Percentiles rank a stretch among this genome's conserved stretches.
phyloP scores from a whole-genome alignment of 371 early-diverging fungal genomes.

The Dichotomocladium elegans region DNA sequence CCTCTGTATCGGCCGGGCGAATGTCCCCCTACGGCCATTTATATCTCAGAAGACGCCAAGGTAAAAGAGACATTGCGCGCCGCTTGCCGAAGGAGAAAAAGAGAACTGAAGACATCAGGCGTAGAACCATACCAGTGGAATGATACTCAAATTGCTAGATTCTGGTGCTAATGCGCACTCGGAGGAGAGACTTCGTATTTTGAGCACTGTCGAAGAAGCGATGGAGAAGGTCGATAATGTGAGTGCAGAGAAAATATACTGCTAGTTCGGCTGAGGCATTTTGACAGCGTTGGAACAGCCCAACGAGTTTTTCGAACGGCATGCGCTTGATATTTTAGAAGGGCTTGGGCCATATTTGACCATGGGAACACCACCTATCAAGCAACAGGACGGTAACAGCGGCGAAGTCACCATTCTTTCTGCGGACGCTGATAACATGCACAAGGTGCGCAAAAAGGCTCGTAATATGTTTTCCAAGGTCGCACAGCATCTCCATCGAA shows the following conservation, averaged over 20 bases:
- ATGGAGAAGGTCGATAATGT: background rate
- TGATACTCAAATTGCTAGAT: background rate
- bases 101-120: too few species aligned
- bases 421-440: constrained; percentile 1
- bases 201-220: constrained; percentile 1
- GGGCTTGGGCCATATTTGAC: constrained; percentile 5
- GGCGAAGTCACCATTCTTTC: too few species aligned
- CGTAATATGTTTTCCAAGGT: constrained; percentile 1
- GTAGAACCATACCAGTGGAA: too few species aligned
- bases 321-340: constrained; percentile 6
- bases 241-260: background rate
- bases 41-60: too few species aligned
- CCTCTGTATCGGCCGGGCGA: too few species aligned
- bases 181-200: too few species aligned
- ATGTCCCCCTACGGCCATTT: too few species aligned
- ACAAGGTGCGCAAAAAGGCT: background rate
- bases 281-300: background rate
- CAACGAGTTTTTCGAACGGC: background rate
- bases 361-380: background rate
- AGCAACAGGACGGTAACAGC: too few species aligned
- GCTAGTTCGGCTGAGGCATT: background rate
- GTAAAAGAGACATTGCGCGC: too few species aligned
- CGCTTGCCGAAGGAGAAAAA: too few species aligned
- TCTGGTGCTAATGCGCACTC: too few species aligned
- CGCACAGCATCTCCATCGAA: background rate